Base-by-base conservation (phyloP, 2,329 filamentous ascomycete species). In the Pseudogymnoascus sp. region DNA sequence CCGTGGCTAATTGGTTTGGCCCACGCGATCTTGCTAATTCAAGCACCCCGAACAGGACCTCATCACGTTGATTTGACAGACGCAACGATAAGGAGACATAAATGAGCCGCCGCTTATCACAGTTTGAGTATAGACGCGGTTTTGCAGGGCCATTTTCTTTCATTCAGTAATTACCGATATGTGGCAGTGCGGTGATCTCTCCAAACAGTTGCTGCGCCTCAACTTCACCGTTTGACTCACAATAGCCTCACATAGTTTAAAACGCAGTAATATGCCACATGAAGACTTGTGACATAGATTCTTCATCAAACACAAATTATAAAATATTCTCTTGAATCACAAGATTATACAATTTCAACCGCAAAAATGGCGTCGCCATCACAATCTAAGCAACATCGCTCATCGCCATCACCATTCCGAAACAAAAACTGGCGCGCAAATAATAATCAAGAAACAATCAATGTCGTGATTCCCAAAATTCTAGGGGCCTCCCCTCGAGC, bases 391-490 rank as follows among this genome's bases (percentile, higher is more conserved):
- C 43, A 2, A 54, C 6, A n/a, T 18, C 25, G 43, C 43, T 18
- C 43, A 12, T 54, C 43, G 4, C 25, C 43, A 54, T 25, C 43
- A 18, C 25, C 43, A 54, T 54, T 54, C 30, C 43, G 43, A 32
- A 54, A 59, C 41, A 59, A 43, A 50, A 14, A 8, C 18, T 41
- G 58, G 37, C 65, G 66, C 16, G 64, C 67, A 30, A 66, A 65
- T 18, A 35, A 66, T 6, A 66, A 66, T 18, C 67, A 67, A 60
- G 60, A 66, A 25, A 68, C 67, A 22, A 64, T 69, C 57, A 64
- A 66, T 32, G 63, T 62, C 18, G 47, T 63, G 16, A 63, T 68
- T 11, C 67, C 67, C 8, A 61, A 62, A 32, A 47, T 68, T 14
- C 18, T 69, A 7, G 65, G 65, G 16, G 58, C 61, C 3, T 57